phyloP scores from a whole-genome alignment of 2,329 filamentous ascomycete genomes.

The Penicillium nordicum region DNA sequence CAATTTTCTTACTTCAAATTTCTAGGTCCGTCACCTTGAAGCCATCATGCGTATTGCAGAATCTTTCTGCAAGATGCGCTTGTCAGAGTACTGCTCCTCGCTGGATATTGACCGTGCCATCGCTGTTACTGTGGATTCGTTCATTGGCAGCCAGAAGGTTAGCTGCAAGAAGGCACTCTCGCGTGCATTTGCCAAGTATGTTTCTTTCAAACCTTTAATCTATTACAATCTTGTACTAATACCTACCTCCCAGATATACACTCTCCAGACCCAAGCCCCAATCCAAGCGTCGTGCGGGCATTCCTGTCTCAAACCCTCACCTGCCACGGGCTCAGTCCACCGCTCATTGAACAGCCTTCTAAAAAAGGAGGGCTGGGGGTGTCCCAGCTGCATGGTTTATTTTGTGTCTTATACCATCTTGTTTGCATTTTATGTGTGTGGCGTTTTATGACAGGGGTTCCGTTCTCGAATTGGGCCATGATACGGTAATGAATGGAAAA shows the following conservation, averaged over 20 bases:
- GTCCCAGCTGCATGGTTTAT: constrained; percentile 9
- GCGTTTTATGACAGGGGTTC: constrained; percentile 14
- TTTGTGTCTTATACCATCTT: constrained; percentile 25
- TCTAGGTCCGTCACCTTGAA: constrained; percentile 89
- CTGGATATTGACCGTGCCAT: constrained; percentile 96
- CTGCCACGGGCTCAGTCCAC: constrained; percentile 17
- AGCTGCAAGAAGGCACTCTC: constrained; percentile 96
- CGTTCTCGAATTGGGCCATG: constrained; percentile 10
- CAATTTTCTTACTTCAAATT: constrained; percentile 3
- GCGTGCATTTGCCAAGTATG: constrained; percentile 94
- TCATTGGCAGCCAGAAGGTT: constrained; percentile 93
- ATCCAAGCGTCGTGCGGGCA: constrained; percentile 38
- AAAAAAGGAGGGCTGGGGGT: background rate
- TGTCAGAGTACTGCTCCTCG: constrained; percentile 90
- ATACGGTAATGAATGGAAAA: constrained; percentile 20
- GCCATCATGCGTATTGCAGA: constrained; percentile 95
- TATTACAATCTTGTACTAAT: constrained; percentile 5
- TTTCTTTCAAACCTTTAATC: constrained; percentile 27
- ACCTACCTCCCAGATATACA: constrained; percentile 31
- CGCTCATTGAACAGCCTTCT: constrained; percentile 10
- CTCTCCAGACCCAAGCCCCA: constrained; percentile 41
- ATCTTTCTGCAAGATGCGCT: constrained; percentile 92
- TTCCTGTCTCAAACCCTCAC: constrained; percentile 33
- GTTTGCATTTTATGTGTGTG: constrained; percentile 20
- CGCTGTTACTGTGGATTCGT: constrained; percentile 92